phyloP scores from a whole-genome alignment of 2,329 filamentous ascomycete genomes.

The Hypoxylon sp. region DNA sequence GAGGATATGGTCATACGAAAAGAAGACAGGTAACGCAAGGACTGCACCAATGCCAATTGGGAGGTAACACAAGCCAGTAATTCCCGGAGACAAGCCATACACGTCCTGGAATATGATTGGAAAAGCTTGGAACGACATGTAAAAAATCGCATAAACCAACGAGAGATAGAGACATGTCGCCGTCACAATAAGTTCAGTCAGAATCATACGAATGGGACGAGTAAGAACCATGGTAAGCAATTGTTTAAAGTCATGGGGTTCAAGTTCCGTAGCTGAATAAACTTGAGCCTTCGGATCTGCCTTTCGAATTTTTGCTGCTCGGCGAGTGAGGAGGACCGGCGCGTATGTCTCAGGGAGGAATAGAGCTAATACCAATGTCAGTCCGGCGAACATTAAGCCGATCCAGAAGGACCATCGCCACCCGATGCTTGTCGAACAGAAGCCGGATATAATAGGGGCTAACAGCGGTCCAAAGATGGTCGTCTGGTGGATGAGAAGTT shows the following conservation, averaged over 20 bases:
- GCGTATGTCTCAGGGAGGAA: constrained; percentile 76
- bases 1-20: constrained; percentile 75
- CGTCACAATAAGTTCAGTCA: constrained; percentile 80
- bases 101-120: constrained; percentile 76
- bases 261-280: constrained; percentile 74
- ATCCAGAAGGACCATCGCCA: constrained; percentile 83
- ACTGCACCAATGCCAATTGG: constrained; percentile 76
- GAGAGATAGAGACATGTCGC: constrained; percentile 79
- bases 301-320: constrained; percentile 71
- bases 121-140: constrained; percentile 84
- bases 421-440: constrained; percentile 68
- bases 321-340: constrained; percentile 69
- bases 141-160: constrained; percentile 75
- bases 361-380: constrained; percentile 71
- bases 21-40: constrained; percentile 72
- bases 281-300: constrained; percentile 66
- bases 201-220: constrained; percentile 79
- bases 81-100: constrained; percentile 75
- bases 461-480: constrained; percentile 77
- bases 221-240: constrained; percentile 79
- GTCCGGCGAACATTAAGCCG: constrained; percentile 76
- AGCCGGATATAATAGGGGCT: constrained; percentile 76
- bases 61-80: constrained; percentile 77
- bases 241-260: constrained; percentile 69
- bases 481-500: constrained; percentile 53